A percentile compares a stretch with the other conserved stretches of the same genome.
Evolutionary conservation across 805 yeast species (phyloP).

Genomic region (Candida arabinofermentans): DNA sequence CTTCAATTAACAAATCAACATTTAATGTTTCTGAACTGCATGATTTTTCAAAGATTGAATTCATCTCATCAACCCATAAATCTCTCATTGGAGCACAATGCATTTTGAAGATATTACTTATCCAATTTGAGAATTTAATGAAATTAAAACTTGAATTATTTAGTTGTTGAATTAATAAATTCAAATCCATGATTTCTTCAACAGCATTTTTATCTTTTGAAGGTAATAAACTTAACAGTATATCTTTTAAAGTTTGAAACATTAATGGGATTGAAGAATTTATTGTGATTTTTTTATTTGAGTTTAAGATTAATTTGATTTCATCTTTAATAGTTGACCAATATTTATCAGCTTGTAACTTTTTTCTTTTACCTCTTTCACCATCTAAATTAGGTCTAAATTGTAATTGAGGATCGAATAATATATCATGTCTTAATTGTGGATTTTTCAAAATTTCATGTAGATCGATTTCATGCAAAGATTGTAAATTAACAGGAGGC

Average conservation of each 20-base stretch:
- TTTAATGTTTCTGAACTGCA: constrained; percentile 15
- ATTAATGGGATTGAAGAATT: constrained; percentile 52
- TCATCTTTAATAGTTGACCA: constrained; percentile 77
- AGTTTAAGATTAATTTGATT: constrained; percentile 38
- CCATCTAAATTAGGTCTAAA: constrained; percentile 90
- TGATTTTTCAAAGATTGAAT: constrained; percentile 49
- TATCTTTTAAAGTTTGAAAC: constrained; percentile 74
- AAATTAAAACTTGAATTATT: constrained; percentile 69
- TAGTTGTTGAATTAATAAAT: constrained; percentile 71
- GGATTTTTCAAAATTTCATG: constrained; percentile 89
- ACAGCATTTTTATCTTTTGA: constrained; percentile 66
- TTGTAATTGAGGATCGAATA: constrained; percentile 88
- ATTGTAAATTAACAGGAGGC: constrained; percentile 82
- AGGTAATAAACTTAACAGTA: constrained; percentile 72
- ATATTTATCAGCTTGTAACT: constrained; percentile 69
- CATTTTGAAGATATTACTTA: constrained; percentile 71
- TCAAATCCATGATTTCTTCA: constrained; percentile 71
- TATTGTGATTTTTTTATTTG: constrained; percentile 11
- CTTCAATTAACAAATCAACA: constrained; percentile 57
- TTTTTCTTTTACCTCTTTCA: constrained; percentile 81
- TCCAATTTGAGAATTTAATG: constrained; percentile 66
- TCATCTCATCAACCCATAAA: constrained; percentile 83
- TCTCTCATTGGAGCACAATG: constrained; percentile 98
- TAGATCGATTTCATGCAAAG: constrained; percentile 80
- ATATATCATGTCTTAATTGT: constrained; percentile 86